These are phyloP conservation scores for Starmerella tilneyi DNA, from an alignment of 805 yeast genomes.

Conservation along the genomic window DNA sequence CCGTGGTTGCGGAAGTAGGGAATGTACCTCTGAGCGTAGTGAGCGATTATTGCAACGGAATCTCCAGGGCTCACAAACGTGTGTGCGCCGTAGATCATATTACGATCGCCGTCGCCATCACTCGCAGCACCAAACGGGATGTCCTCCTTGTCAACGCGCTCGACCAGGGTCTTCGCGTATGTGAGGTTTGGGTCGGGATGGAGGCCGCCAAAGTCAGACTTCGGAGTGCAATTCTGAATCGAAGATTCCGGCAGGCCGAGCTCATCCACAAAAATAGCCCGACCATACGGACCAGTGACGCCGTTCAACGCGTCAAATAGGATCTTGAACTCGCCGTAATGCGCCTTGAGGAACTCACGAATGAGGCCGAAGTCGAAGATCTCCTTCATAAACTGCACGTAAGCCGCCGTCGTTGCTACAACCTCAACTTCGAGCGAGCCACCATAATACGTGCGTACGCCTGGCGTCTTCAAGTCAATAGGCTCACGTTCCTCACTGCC, in stretches of 20 bases:
- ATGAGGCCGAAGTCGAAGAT: constrained; percentile 84
- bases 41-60: constrained; percentile 93
- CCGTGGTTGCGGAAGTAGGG: constrained; percentile 88
- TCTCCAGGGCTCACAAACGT: constrained; percentile 97
- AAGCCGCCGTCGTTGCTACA: constrained; percentile 70
- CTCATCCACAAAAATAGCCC: constrained; percentile 71
- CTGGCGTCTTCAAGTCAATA: constrained; percentile 55
- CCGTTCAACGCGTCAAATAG: constrained; percentile 89
- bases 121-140: constrained; percentile 96
- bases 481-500: constrained; percentile 47
- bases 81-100: constrained; percentile 93
- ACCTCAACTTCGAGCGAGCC: constrained; percentile 58
- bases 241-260: constrained; percentile 61
- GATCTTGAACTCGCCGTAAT: constrained; percentile 52
- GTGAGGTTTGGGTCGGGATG: constrained; percentile 98
- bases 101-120: constrained; percentile 99
- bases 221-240: constrained; percentile 69
- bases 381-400: constrained; percentile 64
- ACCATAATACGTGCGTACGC: constrained; percentile 35
- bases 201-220: constrained; percentile 90
- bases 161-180: constrained; percentile 80
- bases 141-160: constrained; percentile 65
- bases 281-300: constrained; percentile 94
- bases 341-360: constrained; percentile 47
- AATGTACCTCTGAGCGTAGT: constrained; percentile 68